Evolutionary conservation across 306 rosid genomes (phyloP).

Genomic region (Vigna mungo): DNA sequence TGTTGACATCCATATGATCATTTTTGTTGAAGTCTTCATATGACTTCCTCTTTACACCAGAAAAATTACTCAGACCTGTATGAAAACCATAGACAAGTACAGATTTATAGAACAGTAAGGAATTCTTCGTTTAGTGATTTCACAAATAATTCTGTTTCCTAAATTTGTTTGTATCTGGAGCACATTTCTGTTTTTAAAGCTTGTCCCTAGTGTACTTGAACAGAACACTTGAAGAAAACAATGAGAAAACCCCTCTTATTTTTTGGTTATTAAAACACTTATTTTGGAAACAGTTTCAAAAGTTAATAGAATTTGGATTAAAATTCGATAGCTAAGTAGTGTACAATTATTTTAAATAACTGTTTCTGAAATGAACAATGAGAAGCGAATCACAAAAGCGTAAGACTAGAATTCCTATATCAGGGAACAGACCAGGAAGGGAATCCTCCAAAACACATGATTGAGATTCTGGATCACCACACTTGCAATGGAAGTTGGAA

Average conservation of each 20-base stretch:
- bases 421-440: conserved; percentile 65
- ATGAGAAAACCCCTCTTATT: background rate
- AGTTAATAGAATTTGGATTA: background rate
- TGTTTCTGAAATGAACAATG: background rate
- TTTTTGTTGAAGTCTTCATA: conserved; percentile 52
- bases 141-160: background rate
- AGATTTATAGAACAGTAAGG: background rate
- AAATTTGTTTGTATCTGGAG: background rate
- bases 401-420: background rate
- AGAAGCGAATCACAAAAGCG: background rate
- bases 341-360: background rate
- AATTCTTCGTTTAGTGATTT: background rate
- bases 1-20: conserved; percentile 59
- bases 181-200: background rate
- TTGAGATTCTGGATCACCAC: conserved; percentile 75
- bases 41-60: conserved; percentile 83
- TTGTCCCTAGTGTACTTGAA: background rate
- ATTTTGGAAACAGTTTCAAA: background rate
- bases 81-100: conserved; percentile 40
- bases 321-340: background rate
- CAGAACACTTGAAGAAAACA: background rate
- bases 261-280: background rate
- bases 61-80: conserved; percentile 63
- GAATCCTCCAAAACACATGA: conserved; percentile 61
- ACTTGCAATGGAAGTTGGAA: conserved; percentile 58